Base-by-base conservation (phyloP, 2,329 filamentous ascomycete genomes). In the Aspergillus proliferans region DNA sequence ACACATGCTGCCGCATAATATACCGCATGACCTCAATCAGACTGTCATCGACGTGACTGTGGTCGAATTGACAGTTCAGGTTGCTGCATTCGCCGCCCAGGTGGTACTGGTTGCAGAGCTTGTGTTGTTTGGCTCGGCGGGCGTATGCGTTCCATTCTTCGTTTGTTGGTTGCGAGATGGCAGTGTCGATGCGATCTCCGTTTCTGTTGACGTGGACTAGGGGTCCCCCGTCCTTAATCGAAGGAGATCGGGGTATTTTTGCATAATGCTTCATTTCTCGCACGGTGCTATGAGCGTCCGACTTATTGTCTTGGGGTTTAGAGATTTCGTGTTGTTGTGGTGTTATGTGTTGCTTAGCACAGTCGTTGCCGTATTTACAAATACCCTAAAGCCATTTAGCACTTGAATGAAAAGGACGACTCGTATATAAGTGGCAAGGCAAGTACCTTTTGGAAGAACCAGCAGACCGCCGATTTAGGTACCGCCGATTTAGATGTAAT, bases 71-170 rank as follows among this genome's bases (percentile, higher is more conserved):
- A 51, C 75, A 77, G 47, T 50, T 50, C 39, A 59, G 52, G 38
- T 61, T 60, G 26, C 57, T 56, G 54, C 76, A 79, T 14, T 61
- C 52, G 2, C 66, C 64, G 0, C 66, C 66, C 0, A 80, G 64
- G 48, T 78, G 73, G 50, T 71, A 70, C 24, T 68, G 70, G 56
- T 79, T 79, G 60, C 77, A 80, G 0, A 76, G 67, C 54, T 77
- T 78, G 15, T 65, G 61, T 2, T 62, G 55, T 12, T 61, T 63
- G 24, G 65, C 63, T 10, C 69, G 67, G 9, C 61, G 58, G 18
- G 68, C 66, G 56, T 76, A 79, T 7, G 54, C 53, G 2, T 65
- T 58, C 57, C 69, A 68, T 24, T 72, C 70, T 14, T 70, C 64
- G 12, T 53, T 30, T 0, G 68, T 56, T 0, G 74, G 71, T 0